Evolutionary conservation across 768 basidiomycete genomes (phyloP).

Genomic region (Termitomyces titanicus): DNA sequence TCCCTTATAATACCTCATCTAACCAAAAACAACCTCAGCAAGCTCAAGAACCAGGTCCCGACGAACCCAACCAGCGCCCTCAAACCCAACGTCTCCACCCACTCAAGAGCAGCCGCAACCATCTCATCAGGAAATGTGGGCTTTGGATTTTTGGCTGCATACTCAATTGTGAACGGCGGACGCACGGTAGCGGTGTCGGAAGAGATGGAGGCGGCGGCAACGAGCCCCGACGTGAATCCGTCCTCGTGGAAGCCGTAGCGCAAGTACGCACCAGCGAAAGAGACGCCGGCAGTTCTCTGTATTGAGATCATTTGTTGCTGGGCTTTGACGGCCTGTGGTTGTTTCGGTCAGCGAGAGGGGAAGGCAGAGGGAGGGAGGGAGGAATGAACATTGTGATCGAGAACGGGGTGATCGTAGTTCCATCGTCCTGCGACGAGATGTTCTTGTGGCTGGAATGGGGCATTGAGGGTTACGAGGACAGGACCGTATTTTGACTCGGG

Average conservation of each 20-base stretch:
- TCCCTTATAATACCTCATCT: background rate
- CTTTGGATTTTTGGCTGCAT: conserved; percentile 28
- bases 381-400: conserved; percentile 43
- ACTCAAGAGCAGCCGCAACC: conserved; percentile 33
- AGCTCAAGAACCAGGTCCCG: background rate
- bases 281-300: conserved; percentile 58
- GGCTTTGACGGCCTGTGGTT: conserved; percentile 44
- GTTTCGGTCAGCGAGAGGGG: background rate
- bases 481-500: conserved; percentile 51
- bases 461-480: conserved; percentile 70
- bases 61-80: background rate
- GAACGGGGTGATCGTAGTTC: conserved; percentile 67
- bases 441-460: conserved; percentile 55
- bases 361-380: background rate
- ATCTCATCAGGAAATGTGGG: conserved; percentile 13
- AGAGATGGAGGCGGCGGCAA: conserved; percentile 25
- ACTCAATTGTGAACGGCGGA: conserved; percentile 40
- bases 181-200: conserved; percentile 14
- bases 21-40: background rate
- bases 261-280: conserved; percentile 69
- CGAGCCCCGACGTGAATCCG: conserved; percentile 53
- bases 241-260: conserved; percentile 85
- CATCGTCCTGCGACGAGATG: conserved; percentile 47
- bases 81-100: conserved; percentile 32
- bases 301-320: conserved; percentile 53